Base-by-base conservation (phyloP, 176 grass and related monocot genomes). In the Dactylis glomerata region DNA sequence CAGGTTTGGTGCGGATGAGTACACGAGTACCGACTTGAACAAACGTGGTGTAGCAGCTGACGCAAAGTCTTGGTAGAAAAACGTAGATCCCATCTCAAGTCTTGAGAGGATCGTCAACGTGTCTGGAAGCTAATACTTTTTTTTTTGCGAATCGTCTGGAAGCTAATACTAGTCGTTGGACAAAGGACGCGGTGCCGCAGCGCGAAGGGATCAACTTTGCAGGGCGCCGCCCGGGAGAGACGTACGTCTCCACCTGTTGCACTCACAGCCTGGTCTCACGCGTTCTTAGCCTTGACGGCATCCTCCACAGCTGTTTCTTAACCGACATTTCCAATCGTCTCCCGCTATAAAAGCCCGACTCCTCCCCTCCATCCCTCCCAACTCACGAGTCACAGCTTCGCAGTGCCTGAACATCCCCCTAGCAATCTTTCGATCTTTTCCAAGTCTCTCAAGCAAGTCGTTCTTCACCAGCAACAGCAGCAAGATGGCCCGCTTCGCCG, bases 401-500 rank as follows among this genome's bases (percentile, higher is more conserved):
- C 44, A 46, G n/a, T n/a, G n/a, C n/a, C n/a, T n/a, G n/a, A n/a
- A n/a, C n/a, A n/a, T n/a, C n/a, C n/a, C n/a, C n/a, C n/a, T n/a
- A n/a, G n/a, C n/a, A n/a, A n/a, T n/a, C n/a, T n/a, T n/a, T n/a
- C n/a, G n/a, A n/a, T n/a, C n/a, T n/a, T n/a, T n/a, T n/a, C n/a
- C n/a, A n/a, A n/a, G n/a, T n/a, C n/a, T n/a, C n/a, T n/a, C n/a
- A n/a, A n/a, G n/a, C n/a, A n/a, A n/a, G n/a, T n/a, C n/a, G n/a
- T 14, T 5, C 26, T 3, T 20, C 54, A 6, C 15, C 59, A 1
- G 11, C 42, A 5, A 8, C 44, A 50, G 2, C 1, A 50, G 17
- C 26, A 27, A 11, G 44, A 74, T 47, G 37, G 67, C 67, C 42
- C 67, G 57, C 38, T 46, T 79, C 72, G 72, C 83, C 59, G 64